phyloP scores from a whole-genome alignment of 306 rosid genomes.

The Quercus mongolica region DNA sequence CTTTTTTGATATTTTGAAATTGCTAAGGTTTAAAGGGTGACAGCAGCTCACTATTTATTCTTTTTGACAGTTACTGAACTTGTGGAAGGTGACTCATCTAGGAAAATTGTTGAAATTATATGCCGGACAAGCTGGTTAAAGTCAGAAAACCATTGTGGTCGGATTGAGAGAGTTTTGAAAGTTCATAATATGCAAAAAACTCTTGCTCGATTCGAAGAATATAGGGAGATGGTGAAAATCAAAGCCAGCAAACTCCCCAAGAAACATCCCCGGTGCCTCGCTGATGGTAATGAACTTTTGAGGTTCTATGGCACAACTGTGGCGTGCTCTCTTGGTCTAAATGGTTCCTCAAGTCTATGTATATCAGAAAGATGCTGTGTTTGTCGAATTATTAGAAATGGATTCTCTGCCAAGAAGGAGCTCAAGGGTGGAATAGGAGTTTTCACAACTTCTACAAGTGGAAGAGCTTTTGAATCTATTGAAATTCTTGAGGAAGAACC shows the following conservation, averaged over 20 bases:
- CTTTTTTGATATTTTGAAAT: not conserved
- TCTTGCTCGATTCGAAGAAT: constrained; percentile 81
- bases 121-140: constrained; percentile 82
- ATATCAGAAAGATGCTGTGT: constrained; percentile 70
- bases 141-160: constrained; percentile 63
- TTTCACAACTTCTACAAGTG: constrained; percentile 93
- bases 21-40: not conserved
- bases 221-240: constrained; percentile 79
- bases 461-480: constrained; percentile 74
- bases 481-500: constrained; percentile 42
- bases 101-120: constrained; percentile 87
- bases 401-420: constrained; percentile 82
- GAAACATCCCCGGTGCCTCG: constrained; percentile 93
- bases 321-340: constrained; percentile 73
- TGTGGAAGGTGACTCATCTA: constrained; percentile 88
- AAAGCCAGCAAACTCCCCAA: constrained; percentile 89
- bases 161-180: constrained; percentile 83
- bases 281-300: constrained; percentile 93
- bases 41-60: not conserved
- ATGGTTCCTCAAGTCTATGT: constrained; percentile 78
- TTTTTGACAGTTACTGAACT: constrained; percentile 77
- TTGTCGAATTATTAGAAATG: constrained; percentile 81
- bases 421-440: constrained; percentile 84
- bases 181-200: constrained; percentile 97
- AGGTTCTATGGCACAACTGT: constrained; percentile 81